Conservation (phyloP, 2,329 filamentous ascomycete species). For the Tricladium varicosporioides region DNA sequence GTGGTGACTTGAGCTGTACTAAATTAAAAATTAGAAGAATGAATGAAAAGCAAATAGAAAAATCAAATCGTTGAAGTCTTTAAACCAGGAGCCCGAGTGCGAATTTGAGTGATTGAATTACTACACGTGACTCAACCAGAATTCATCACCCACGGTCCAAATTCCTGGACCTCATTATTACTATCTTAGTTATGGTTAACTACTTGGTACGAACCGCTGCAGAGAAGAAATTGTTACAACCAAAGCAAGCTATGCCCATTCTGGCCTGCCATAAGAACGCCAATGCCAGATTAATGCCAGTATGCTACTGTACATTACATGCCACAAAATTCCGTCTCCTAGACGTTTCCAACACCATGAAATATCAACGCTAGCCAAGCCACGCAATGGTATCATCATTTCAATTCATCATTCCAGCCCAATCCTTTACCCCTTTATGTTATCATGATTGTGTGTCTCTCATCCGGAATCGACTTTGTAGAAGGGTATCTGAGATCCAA, state of each 20-base stretch:
- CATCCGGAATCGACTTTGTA: background rate
- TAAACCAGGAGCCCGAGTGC: no score
- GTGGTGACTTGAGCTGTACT: no score
- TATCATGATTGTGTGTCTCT: no score
- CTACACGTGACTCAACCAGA: background rate
- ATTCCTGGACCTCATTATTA: background rate
- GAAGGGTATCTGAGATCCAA: background rate
- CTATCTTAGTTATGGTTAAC: background rate
- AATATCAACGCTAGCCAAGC: background rate
- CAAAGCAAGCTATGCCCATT: background rate
- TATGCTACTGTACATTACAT: background rate
- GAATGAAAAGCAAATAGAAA: no score
- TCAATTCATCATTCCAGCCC: background rate
- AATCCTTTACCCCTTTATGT: background rate
- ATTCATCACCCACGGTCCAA: background rate
- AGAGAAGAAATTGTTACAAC: background rate
- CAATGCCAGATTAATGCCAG: background rate
- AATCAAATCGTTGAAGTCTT: no score
- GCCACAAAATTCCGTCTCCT: background rate
- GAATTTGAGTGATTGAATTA: background rate
- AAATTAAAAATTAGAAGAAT: no score
- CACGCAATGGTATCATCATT: background rate
- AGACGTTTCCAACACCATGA: background rate
- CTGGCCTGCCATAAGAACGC: background rate
- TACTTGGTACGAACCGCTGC: background rate